Percentiles rank a stretch among this genome's conserved stretches.
Conservation (phyloP, 768 basidiomycete species). For the Fibroporia radiculosa region DNA sequence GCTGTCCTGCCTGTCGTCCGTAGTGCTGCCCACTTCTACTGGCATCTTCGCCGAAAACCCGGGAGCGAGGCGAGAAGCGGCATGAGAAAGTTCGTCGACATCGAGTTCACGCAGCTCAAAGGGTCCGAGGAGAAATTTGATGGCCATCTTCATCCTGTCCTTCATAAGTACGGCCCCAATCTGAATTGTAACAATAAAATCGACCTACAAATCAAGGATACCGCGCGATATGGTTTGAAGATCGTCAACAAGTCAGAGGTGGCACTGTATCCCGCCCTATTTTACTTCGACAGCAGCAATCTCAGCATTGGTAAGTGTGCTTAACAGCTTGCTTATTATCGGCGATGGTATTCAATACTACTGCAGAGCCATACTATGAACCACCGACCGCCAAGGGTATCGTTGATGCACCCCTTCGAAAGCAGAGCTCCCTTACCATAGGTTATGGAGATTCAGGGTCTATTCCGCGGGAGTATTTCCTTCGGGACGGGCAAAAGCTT, state of each 20-base stretch:
- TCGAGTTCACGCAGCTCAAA: neutral
- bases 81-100: too few relatives aligned
- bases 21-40: neutral
- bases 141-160: neutral
- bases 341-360: too few relatives aligned
- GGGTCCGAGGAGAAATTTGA: neutral
- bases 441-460: slow-evolving; percentile 34
- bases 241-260: slow-evolving; percentile 18
- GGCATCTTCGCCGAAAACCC: neutral
- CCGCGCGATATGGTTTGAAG: slow-evolving; percentile 15
- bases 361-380: neutral
- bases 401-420: slow-evolving; percentile 5
- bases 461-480: slow-evolving; percentile 24
- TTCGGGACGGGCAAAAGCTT: slow-evolving; percentile 23
- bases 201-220: slow-evolving; percentile 16
- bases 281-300: slow-evolving; percentile 24
- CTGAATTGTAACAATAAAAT: slow-evolving; percentile 4
- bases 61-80: neutral
- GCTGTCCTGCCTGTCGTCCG: neutral
- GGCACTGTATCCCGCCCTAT: slow-evolving; percentile 19
- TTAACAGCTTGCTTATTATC: too few relatives aligned
- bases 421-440: slow-evolving; percentile 19
- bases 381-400: slow-evolving; percentile 1
- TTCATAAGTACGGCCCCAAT: neutral
- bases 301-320: slow-evolving; percentile 18